Conservation (phyloP, 169 alveolate genomes). For the Plasmodium falciparum region DNA sequence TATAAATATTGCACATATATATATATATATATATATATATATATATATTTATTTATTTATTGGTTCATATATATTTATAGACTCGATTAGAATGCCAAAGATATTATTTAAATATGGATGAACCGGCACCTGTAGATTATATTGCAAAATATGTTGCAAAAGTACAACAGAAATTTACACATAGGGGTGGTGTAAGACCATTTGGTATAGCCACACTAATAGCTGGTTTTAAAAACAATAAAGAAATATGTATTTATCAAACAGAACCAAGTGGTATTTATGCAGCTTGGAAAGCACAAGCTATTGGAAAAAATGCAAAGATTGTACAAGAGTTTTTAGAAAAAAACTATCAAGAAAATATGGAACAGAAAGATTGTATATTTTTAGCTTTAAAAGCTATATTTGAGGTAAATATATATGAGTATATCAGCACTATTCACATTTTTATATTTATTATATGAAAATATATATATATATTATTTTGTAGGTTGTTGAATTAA, state of each 20-base stretch:
- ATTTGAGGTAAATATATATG: conserved; percentile 88
- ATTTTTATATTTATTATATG: neutral
- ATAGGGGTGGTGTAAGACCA: conserved; percentile 99
- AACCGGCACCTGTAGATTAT: conserved; percentile 96
- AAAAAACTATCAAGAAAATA: conserved; percentile 93
- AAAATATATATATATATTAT: neutral
- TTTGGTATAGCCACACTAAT: conserved; percentile 97
- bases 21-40: neutral
- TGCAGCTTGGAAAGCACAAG: conserved; percentile 98
- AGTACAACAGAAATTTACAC: conserved; percentile 96
- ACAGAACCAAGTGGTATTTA: conserved; percentile 99
- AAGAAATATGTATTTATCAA: conserved; percentile 94
- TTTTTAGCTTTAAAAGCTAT: conserved; percentile 95
- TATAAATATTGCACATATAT: too few relatives aligned
- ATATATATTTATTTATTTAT: neutral
- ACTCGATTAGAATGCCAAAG: conserved; percentile 98
- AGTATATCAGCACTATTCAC: neutral
- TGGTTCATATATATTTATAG: conserved; percentile 30
- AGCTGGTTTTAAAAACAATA: conserved; percentile 94
- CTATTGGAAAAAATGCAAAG: conserved; percentile 97
- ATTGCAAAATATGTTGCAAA: conserved; percentile 96
- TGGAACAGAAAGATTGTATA: conserved; percentile 92
- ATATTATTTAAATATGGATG: conserved; percentile 96
- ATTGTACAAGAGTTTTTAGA: conserved; percentile 96
- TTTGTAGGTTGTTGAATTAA: conserved; percentile 87